A percentile compares a stretch with the other conserved stretches of the same genome.
phyloP scores from a whole-genome alignment of 129 eudicot genomes.

The Flaveria linearis region DNA sequence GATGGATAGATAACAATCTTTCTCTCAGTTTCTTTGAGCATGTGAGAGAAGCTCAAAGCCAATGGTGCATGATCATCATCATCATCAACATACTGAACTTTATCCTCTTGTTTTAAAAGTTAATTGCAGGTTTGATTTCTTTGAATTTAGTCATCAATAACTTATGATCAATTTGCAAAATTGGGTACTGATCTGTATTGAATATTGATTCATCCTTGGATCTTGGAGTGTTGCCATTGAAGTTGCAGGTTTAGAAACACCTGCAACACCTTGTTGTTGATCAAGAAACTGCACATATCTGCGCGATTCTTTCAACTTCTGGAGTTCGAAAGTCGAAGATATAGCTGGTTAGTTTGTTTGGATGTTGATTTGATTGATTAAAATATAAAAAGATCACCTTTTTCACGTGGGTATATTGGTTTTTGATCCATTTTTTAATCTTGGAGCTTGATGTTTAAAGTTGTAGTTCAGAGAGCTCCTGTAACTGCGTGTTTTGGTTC shows the following conservation, averaged over 20 bases:
- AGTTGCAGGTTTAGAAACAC: not conserved
- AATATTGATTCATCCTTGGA: not conserved
- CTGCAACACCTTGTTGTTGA: not conserved
- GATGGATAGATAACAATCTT: constrained; percentile 39
- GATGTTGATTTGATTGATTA: not conserved
- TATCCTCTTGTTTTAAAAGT: constrained; percentile 4
- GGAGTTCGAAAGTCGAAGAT: not conserved
- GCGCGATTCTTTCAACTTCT: not conserved
- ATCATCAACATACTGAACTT: not conserved
- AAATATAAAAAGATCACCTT: not conserved
- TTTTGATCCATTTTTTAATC: constrained; percentile 13
- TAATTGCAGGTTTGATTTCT: constrained; percentile 28
- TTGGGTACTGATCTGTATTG: not conserved
- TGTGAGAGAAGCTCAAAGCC: constrained; percentile 31
- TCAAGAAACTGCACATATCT: not conserved
- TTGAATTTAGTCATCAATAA: not conserved
- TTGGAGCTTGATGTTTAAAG: constrained; percentile 6
- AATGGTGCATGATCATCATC: constrained; percentile 28
- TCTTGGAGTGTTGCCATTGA: not conserved
- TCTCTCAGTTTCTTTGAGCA: not conserved
- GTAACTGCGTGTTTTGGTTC: constrained; percentile 9
- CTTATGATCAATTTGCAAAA: not conserved
- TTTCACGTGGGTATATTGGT: not conserved
- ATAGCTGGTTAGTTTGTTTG: not conserved
- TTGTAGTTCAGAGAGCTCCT: not conserved